Evolutionary conservation across 805 yeast species (phyloP).

Genomic region (Naumovozyma dairenensis): DNA sequence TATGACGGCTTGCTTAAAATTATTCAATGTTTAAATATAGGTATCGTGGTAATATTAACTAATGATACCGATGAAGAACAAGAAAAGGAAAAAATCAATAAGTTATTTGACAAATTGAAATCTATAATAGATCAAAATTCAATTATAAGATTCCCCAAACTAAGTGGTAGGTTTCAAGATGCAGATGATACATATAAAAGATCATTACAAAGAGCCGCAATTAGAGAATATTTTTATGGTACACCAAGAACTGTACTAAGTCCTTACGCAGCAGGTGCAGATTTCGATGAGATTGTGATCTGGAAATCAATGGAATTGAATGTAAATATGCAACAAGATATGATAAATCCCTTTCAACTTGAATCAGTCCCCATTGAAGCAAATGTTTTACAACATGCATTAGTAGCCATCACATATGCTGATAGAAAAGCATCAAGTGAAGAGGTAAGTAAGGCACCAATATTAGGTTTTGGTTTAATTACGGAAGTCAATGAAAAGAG

Average conservation of each 20-base stretch:
- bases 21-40: constrained; percentile 15
- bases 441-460: constrained; percentile 43
- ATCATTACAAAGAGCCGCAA: constrained; percentile 62
- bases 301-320: constrained; percentile 43
- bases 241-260: constrained; percentile 53
- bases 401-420: constrained; percentile 56
- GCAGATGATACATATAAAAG: constrained; percentile 61
- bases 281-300: constrained; percentile 48
- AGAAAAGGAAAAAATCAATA: constrained; percentile 10
- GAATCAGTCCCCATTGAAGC: constrained; percentile 37
- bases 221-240: constrained; percentile 88
- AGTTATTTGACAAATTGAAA: constrained; percentile 8
- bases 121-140: constrained; percentile 9
- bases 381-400: constrained; percentile 59
- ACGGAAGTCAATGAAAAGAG: constrained; percentile 67
- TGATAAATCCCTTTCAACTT: constrained; percentile 23
- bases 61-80: constrained; percentile 6
- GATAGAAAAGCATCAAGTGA: constrained; percentile 38
- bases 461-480: constrained; percentile 69
- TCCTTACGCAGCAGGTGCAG: constrained; percentile 78
- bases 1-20: constrained; percentile 11
- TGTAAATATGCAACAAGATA: constrained; percentile 21
- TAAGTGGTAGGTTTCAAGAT: constrained; percentile 67
- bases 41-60: constrained; percentile 15
- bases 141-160: constrained; percentile 50